phyloP scores from a whole-genome alignment of 192 early-diverging fungal species.

The Podila minutissima region DNA sequence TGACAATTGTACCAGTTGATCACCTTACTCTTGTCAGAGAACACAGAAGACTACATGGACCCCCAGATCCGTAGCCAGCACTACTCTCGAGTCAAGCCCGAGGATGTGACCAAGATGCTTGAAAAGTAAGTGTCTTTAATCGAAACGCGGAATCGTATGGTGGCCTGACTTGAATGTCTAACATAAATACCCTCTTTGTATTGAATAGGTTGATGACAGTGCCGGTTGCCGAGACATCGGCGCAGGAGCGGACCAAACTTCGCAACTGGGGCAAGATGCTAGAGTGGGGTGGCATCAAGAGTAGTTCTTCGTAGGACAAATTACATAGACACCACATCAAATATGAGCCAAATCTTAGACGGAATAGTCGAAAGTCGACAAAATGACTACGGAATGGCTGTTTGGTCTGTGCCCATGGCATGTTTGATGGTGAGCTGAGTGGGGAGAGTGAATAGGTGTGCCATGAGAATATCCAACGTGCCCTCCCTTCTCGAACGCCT shows the following conservation, averaged over 20 bases:
- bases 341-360: background rate
- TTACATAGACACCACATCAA: background rate
- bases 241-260: constrained; percentile 38
- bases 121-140: constrained; percentile 77
- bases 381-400: no score
- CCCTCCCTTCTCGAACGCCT: no score
- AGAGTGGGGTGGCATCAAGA: constrained; percentile 52
- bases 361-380: no score
- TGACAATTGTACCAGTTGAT: constrained; percentile 60
- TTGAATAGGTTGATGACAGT: constrained; percentile 44
- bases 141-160: background rate
- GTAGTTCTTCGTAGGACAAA: constrained; percentile 11
- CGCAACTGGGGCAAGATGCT: constrained; percentile 51
- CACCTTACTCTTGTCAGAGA: constrained; percentile 71
- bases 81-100: constrained; percentile 71
- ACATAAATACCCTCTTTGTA: background rate
- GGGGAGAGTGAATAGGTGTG: no score
- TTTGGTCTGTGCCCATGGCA: no score
- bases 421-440: no score
- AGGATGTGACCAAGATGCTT: constrained; percentile 71
- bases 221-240: constrained; percentile 23
- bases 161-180: no score
- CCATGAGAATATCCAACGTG: no score
- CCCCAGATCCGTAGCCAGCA: constrained; percentile 68
- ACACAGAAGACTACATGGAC: constrained; percentile 80